Conservation (phyloP, 2,329 filamentous ascomycete species). For the Daldinia eschscholtzii region DNA sequence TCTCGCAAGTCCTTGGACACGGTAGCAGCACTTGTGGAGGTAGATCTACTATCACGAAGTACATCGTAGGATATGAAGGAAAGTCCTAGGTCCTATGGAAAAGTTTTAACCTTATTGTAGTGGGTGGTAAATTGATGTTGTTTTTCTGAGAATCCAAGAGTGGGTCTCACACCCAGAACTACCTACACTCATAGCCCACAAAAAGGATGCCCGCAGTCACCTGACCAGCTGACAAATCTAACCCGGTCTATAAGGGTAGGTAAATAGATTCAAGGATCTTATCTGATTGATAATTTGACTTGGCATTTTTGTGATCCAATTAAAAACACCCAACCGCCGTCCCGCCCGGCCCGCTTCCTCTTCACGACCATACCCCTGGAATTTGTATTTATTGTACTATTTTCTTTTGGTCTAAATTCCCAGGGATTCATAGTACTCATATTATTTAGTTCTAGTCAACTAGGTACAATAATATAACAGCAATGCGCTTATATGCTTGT, state of each 20-base stretch:
- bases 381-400: no score
- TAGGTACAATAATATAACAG: neutral
- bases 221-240: neutral
- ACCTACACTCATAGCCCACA: no score
- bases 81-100: no score
- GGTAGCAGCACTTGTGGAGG: conserved; percentile 1
- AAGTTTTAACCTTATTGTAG: no score
- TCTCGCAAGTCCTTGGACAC: conserved; percentile 10
- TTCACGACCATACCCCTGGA: no score
- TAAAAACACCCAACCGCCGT: neutral
- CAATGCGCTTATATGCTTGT: neutral
- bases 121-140: no score
- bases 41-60: neutral
- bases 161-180: neutral
- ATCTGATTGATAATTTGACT: conserved; percentile 12
- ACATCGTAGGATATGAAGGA: neutral
- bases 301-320: neutral
- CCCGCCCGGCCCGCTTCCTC: no score
- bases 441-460: neutral
- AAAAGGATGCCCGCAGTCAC: neutral
- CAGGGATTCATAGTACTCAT: neutral
- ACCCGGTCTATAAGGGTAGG: neutral
- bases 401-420: neutral
- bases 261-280: neutral
- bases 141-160: no score